phyloP scores from a whole-genome alignment of 495 filamentous ascomycete genomes.

The Aspergillus avenaceus region DNA sequence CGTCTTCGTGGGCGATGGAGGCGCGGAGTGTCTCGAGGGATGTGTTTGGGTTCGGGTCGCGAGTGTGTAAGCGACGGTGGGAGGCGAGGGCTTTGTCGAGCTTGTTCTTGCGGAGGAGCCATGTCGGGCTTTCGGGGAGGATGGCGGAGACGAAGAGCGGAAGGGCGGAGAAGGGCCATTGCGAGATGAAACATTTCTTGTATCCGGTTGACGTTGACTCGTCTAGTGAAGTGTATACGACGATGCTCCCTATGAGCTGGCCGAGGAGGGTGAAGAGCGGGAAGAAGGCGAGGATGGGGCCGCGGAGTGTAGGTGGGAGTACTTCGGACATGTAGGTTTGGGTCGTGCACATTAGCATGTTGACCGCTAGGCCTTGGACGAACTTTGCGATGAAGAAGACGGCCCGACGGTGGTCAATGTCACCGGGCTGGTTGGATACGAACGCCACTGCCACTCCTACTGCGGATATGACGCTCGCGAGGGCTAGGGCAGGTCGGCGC shows the following conservation, averaged over 20 bases:
- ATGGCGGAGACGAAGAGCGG: slow-evolving; percentile 61
- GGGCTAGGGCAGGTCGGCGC: slow-evolving; percentile 31
- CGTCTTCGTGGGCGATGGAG: slow-evolving; percentile 22
- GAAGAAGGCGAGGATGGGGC: slow-evolving; percentile 40
- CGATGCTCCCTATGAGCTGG: slow-evolving; percentile 39
- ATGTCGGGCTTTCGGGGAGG: slow-evolving; percentile 73
- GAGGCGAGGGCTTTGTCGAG: slow-evolving; percentile 52
- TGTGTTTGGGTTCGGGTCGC: slow-evolving; percentile 3
- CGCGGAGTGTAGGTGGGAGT: slow-evolving; percentile 35
- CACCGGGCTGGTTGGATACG: slow-evolving; percentile 24
- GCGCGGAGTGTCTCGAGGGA: slow-evolving; percentile 16
- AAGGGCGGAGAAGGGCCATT: slow-evolving; percentile 38
- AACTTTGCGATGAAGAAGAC: slow-evolving; percentile 30
- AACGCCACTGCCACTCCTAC: slow-evolving; percentile 34
- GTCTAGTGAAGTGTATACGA: slow-evolving; percentile 28
- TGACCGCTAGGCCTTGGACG: slow-evolving; percentile 39
- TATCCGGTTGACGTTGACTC: slow-evolving; percentile 16
- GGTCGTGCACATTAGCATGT: slow-evolving; percentile 35
- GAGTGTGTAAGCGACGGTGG: slow-evolving; percentile 18
- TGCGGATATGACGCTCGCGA: slow-evolving; percentile 33
- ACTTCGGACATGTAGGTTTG: slow-evolving; percentile 48
- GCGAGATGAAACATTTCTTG: slow-evolving; percentile 24
- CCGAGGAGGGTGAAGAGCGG: slow-evolving; percentile 43
- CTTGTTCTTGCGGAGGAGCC: slow-evolving; percentile 61
- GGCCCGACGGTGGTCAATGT: slow-evolving; percentile 23